Base-by-base conservation (phyloP, 352 stramenopile genomes). In the Discostella stelligera region DNA sequence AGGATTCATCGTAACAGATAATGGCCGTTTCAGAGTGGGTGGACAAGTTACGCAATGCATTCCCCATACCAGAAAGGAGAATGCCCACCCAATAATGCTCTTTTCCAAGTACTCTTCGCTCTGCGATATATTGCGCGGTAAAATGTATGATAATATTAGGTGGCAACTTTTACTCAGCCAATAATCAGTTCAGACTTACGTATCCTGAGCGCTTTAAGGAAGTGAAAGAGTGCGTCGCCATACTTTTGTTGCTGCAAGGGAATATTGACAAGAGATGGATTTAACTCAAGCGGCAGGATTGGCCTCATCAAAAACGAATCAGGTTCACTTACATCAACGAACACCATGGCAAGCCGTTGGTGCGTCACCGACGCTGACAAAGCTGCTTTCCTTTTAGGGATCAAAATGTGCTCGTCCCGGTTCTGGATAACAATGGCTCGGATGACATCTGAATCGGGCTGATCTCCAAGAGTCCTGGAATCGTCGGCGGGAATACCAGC, bases 1-100 rank as follows among this genome's bases (percentile, higher is more conserved):
- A 52, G 13, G 79, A 82, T 68, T 85, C 79, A 61, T 79, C 77
- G 69, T 85, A 85, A 54, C 74, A 82, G 10, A 81, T 53, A 20
- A 77, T 75, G 3, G 71, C 77, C n/a, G 72, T 74, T 4, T 80
- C 62, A 0, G 53, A 67, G 59, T 75, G 18, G 20, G 48, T 53
- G 14, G 64, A 48, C 25, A 63, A 69, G 11, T 53, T 56, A 21
- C 66, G 63, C 52, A 85, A 75, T 0, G 70, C 72, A 61, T 85
- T 80, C 37, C 71, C 77, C 66, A 85, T 79, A 53, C 54, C 81
- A 50, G 68, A 77, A 25, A 85, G 66, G 13, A 85, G 55, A 30
- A n/a, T 44, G 23, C 66, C 71, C 39, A 74, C 70, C 27, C 64
- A 78, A 23, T 77, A 79, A 73, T 85, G 59, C 49, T 85, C 77